Evolutionary conservation across 1,284 basidiomycete genomes (phyloP).

Genomic region (Sanghuangporus sanghuang): DNA sequence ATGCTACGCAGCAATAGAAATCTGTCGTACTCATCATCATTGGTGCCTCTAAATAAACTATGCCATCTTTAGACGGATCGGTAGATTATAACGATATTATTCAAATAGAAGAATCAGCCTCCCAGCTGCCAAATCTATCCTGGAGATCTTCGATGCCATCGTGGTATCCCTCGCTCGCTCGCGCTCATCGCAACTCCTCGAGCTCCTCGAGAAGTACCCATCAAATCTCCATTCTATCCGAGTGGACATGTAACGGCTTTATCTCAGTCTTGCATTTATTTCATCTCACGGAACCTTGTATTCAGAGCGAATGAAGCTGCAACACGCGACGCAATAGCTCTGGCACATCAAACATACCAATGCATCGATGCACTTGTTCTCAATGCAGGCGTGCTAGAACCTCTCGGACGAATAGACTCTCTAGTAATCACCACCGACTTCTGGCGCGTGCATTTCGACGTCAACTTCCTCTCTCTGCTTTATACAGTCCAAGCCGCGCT

Average conservation of each 20-base stretch:
- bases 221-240: conserved; percentile 47
- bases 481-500: conserved; percentile 59
- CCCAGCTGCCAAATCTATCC: conserved; percentile 58
- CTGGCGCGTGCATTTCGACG: conserved; percentile 69
- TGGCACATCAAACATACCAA: conserved; percentile 46
- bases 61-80: conserved; percentile 14
- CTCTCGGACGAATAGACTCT: conserved; percentile 39
- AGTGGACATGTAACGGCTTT: conserved; percentile 65
- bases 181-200: conserved; percentile 53
- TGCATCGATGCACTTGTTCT: conserved; percentile 72
- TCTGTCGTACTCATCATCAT: conserved; percentile 66
- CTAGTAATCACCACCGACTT: conserved; percentile 32
- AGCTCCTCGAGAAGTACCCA: conserved; percentile 42
- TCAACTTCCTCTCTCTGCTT: conserved; percentile 82
- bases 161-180: conserved; percentile 78
- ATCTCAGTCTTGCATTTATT: conserved; percentile 11
- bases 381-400: conserved; percentile 70
- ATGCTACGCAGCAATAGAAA: conserved; percentile 17
- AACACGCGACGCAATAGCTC: conserved; percentile 45
- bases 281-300: conserved; percentile 19
- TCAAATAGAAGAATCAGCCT: conserved; percentile 74
- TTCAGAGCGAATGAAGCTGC: conserved; percentile 46
- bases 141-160: conserved; percentile 52
- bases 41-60: conserved; percentile 65
- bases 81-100: conserved; percentile 1